Evolutionary conservation across 495 filamentous ascomycete genomes (phyloP).

Genomic region (Aspergillus funiculosus): DNA sequence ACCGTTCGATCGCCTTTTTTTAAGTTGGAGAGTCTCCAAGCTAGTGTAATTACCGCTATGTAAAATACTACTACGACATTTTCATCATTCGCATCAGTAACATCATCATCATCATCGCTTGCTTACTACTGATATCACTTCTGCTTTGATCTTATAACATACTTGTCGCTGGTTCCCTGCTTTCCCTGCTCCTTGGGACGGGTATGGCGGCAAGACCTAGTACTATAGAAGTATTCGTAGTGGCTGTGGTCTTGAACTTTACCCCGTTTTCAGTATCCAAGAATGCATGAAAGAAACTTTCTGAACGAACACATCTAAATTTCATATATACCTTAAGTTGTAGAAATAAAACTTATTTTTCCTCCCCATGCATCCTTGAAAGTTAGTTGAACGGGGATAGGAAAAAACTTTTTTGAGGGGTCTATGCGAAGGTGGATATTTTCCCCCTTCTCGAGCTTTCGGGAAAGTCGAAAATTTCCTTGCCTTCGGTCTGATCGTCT

Average conservation of each 20-base stretch:
- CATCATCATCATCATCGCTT: slow-evolving; percentile 1
- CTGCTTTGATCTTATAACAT: too few relatives aligned
- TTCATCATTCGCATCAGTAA: background rate
- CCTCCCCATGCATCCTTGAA: too few relatives aligned
- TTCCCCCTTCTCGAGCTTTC: slow-evolving; percentile 13
- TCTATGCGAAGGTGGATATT: slow-evolving; percentile 7
- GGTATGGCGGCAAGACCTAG: background rate
- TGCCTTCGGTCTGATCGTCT: slow-evolving; percentile 14
- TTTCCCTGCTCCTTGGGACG: background rate
- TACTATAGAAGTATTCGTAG: background rate
- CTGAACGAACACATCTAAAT: too few relatives aligned
- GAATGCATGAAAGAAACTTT: slow-evolving; percentile 4
- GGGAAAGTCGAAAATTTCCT: slow-evolving; percentile 12
- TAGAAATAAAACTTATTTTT: too few relatives aligned
- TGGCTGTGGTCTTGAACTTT: background rate
- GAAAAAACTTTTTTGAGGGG: slow-evolving; percentile 3
- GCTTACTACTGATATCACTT: slow-evolving; percentile 7
- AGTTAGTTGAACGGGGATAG: background rate
- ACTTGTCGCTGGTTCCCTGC: too few relatives aligned
- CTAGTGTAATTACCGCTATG: background rate
- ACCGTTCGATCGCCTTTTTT: slow-evolving; percentile 30
- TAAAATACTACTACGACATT: slow-evolving; percentile 3
- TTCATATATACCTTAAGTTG: too few relatives aligned
- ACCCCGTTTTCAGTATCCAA: background rate
- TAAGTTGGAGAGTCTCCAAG: slow-evolving; percentile 18